Percentiles rank a stretch among this genome's conserved stretches.
Evolutionary conservation across 805 yeast genomes (phyloP).

Genomic region (Torulaspora microellipsoides): DNA sequence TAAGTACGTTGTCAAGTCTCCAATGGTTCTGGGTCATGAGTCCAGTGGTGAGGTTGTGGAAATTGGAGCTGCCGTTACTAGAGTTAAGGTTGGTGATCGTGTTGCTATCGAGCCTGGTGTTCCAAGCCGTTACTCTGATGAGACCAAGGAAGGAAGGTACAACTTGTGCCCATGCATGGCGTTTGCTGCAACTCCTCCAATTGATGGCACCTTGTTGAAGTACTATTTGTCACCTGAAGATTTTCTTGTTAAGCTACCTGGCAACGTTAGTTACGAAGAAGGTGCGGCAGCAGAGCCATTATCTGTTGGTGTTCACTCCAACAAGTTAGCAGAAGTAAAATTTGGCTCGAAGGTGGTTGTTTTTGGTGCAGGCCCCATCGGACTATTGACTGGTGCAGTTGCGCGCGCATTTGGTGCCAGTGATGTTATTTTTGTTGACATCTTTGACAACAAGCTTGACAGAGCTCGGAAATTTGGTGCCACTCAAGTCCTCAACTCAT

Average conservation of each 20-base stretch:
- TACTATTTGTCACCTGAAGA: constrained; percentile 76
- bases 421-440: constrained; percentile 62
- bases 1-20: constrained; percentile 61
- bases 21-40: constrained; percentile 89
- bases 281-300: constrained; percentile 87
- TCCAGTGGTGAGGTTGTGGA: constrained; percentile 71
- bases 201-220: constrained; percentile 72
- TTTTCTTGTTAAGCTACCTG: constrained; percentile 75
- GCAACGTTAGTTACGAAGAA: constrained; percentile 68
- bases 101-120: constrained; percentile 89
- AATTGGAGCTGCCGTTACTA: constrained; percentile 59
- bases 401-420: constrained; percentile 74
- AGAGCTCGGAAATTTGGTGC: constrained; percentile 65
- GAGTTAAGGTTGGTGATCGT: constrained; percentile 69
- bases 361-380: constrained; percentile 89
- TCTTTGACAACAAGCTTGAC: constrained; percentile 59
- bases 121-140: constrained; percentile 71
- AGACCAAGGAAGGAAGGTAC: constrained; percentile 71
- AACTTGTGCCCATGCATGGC: constrained; percentile 81
- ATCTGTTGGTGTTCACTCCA: constrained; percentile 80
- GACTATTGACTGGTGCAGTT: constrained; percentile 65
- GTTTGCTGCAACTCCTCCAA: constrained; percentile 88
- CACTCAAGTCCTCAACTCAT: constrained; percentile 51
- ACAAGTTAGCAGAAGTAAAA: constrained; percentile 51
- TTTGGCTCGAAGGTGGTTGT: constrained; percentile 69